Evolutionary conservation across 2,329 filamentous ascomycete species (phyloP).

Genomic region (Pseudogymnoascus sp.): DNA sequence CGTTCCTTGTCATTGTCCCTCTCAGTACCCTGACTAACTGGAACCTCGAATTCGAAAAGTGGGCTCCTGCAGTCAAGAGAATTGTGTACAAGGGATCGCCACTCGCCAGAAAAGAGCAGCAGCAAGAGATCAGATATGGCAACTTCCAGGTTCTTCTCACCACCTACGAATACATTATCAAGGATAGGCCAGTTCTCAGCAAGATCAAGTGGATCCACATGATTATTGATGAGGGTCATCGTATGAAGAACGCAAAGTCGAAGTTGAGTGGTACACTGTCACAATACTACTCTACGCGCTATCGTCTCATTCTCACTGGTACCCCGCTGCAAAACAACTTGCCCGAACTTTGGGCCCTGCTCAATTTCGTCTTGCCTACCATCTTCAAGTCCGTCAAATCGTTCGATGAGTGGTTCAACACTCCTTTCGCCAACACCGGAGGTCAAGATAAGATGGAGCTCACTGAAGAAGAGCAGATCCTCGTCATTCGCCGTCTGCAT

Average conservation of each 20-base stretch:
- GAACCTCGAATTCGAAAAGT: conserved; percentile 98
- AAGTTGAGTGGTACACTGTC: conserved; percentile 94
- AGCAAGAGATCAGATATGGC: conserved; percentile 88
- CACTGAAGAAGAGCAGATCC: conserved; percentile 97
- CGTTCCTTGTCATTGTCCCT: conserved; percentile 93
- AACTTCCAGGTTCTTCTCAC: conserved; percentile 94
- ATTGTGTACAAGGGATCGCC: conserved; percentile 98
- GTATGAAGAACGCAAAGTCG: conserved; percentile 97
- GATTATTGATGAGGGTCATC: conserved; percentile 98
- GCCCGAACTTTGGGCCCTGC: conserved; percentile 90
- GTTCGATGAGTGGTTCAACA: conserved; percentile 99
- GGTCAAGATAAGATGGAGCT: conserved; percentile 98
- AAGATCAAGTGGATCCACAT: conserved; percentile 99
- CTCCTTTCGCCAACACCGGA: conserved; percentile 95
- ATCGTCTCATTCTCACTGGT: conserved; percentile 93
- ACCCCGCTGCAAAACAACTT: conserved; percentile 97
- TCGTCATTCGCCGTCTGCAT: conserved; percentile 95
- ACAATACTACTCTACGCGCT: conserved; percentile 89
- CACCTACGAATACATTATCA: conserved; percentile 99
- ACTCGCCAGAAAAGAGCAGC: conserved; percentile 75
- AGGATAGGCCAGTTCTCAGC: conserved; percentile 86
- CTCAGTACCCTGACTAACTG: conserved; percentile 97
- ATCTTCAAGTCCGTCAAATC: conserved; percentile 99
- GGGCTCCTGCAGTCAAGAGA: conserved; percentile 78
- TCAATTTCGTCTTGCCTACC: conserved; percentile 95